These are phyloP conservation scores for Bocquillonia castaneifolia DNA, from an alignment of 441 rosid species.

Conservation along the genomic window DNA sequence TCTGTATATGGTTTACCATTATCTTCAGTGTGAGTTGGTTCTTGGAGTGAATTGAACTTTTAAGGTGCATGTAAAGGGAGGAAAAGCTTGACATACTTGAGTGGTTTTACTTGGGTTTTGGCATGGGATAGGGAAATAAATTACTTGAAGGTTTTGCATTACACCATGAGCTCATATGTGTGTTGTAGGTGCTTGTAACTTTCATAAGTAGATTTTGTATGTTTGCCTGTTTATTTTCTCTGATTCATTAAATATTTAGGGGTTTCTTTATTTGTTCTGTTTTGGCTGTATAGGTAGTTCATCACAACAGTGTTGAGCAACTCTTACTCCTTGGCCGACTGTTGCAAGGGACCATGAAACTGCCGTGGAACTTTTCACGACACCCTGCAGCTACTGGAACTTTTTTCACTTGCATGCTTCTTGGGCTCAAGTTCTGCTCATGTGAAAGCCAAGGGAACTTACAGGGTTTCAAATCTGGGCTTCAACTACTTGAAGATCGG, in stretches of 20 bases:
- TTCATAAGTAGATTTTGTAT: neutral
- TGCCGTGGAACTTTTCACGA: constrained; percentile 86
- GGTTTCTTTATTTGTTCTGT: constrained; percentile 19
- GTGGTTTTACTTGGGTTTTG: neutral
- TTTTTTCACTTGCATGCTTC: constrained; percentile 94
- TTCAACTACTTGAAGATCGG: constrained; percentile 87
- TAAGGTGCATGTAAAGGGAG: constrained; percentile 7
- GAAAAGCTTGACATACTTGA: neutral
- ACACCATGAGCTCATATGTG: neutral
- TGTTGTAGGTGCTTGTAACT: neutral
- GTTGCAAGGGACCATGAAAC: constrained; percentile 81
- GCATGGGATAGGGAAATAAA: neutral
- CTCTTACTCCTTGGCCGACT: constrained; percentile 89
- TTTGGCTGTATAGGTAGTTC: constrained; percentile 60
- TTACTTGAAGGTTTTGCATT: neutral
- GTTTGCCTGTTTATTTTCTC: neutral
- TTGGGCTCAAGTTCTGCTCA: constrained; percentile 91
- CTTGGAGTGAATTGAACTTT: constrained; percentile 3
- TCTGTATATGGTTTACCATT: neutral
- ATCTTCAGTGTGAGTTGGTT: neutral
- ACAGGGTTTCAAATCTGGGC: constrained; percentile 81
- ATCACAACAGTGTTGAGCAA: constrained; percentile 90
- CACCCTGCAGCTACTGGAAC: constrained; percentile 99
- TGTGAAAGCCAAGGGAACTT: constrained; percentile 80
- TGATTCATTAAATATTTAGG: constrained; percentile 19